Evolutionary conservation across 805 yeast genomes (phyloP).

Genomic region (Priceomyces fermenticarens): DNA sequence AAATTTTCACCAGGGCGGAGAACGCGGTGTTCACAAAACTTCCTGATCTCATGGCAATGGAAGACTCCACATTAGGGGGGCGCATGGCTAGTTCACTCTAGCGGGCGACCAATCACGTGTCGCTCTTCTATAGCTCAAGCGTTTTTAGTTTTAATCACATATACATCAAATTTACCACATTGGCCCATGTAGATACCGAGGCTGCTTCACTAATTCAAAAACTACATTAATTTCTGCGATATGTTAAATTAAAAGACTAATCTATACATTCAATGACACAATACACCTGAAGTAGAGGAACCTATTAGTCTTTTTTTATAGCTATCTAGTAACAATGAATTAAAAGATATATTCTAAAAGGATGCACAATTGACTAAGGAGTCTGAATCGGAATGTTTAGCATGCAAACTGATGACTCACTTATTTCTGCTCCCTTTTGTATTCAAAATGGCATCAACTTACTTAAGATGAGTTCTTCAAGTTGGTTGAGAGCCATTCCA

Average conservation of each 20-base stretch:
- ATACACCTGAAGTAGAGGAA: constrained; percentile 3
- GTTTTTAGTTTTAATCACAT: no score
- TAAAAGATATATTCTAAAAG: constrained; percentile 2
- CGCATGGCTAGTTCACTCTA: no score
- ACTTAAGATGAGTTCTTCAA: constrained; percentile 53
- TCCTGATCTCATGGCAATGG: no score
- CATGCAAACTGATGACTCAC: not conserved
- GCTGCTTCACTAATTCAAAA: no score
- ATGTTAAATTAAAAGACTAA: constrained; percentile 4
- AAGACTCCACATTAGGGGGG: no score
- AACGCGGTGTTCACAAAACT: no score
- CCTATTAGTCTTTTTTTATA: constrained; percentile 4
- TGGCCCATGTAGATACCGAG: no score
- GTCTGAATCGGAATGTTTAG: not conserved
- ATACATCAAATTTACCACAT: no score
- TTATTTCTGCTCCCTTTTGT: not conserved
- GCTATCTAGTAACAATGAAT: constrained; percentile 5
- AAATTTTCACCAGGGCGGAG: no score
- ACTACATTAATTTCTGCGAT: not conserved
- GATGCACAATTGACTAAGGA: not conserved
- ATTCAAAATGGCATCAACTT: not conserved
- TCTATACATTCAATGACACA: constrained; percentile 6
- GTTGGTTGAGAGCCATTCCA: constrained; percentile 93
- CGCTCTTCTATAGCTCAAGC: no score
- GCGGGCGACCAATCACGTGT: no score